Conservation (phyloP, 805 yeast species). For the Huiozyma naganishii region DNA sequence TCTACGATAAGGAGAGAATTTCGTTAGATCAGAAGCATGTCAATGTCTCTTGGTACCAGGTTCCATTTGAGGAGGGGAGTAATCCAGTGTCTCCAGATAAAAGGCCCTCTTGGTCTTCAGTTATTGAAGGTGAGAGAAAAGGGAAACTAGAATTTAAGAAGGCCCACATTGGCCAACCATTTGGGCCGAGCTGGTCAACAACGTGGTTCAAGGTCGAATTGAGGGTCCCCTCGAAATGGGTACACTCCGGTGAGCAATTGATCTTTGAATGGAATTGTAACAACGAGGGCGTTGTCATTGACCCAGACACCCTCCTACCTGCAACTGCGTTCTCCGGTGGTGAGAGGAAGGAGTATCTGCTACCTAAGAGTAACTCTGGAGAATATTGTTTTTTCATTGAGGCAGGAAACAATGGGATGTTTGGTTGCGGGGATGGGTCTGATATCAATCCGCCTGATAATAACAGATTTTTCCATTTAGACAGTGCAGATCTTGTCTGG, state of each 20-base stretch:
- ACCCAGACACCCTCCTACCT: conserved; percentile 49
- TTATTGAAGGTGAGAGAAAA: conserved; percentile 16
- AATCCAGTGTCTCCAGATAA: conserved; percentile 31
- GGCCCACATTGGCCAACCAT: conserved; percentile 59
- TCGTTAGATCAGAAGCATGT: conserved; percentile 35
- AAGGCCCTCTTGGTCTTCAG: conserved; percentile 26
- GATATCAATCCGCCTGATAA: conserved; percentile 60
- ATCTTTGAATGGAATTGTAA: conserved; percentile 76
- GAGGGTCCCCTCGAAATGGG: conserved; percentile 47
- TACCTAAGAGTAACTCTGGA: conserved; percentile 44
- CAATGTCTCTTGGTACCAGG: conserved; percentile 55
- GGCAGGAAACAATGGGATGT: conserved; percentile 91
- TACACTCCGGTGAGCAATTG: conserved; percentile 37
- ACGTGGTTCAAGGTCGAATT: conserved; percentile 78
- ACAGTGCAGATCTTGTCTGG: conserved; percentile 64
- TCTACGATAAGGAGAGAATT: conserved; percentile 53
- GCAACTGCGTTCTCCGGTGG: conserved; percentile 79
- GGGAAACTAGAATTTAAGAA: conserved; percentile 35
- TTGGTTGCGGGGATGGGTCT: conserved; percentile 58
- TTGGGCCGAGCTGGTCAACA: conserved; percentile 96
- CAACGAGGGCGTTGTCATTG: conserved; percentile 77
- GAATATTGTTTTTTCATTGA: conserved; percentile 71
- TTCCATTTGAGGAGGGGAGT: conserved; percentile 42
- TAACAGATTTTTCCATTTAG: conserved; percentile 58
- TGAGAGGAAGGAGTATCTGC: conserved; percentile 61